Evolutionary conservation across 371 early-diverging fungal species (phyloP).

Genomic region (Rhizopus microsporus): DNA sequence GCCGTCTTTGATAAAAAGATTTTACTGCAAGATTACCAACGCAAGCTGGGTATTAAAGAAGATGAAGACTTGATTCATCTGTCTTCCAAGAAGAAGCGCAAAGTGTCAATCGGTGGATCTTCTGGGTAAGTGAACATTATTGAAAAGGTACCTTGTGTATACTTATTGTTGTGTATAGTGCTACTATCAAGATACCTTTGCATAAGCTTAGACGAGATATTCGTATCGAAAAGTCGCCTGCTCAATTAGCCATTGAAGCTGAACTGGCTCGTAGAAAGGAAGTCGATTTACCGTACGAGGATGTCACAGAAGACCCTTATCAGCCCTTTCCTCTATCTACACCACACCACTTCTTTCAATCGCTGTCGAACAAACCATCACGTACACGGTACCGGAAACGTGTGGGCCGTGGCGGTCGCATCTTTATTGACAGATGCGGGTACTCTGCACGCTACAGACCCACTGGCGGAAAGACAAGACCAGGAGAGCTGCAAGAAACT

Average conservation of each 20-base stretch:
- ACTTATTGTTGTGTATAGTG: conserved; percentile 25
- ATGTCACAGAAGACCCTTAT: conserved; percentile 57
- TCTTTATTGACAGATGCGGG: conserved; percentile 51
- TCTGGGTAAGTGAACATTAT: conserved; percentile 31
- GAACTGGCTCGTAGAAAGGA: conserved; percentile 56
- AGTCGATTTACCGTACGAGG: conserved; percentile 58
- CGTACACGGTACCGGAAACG: conserved; percentile 51
- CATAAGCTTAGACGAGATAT: conserved; percentile 42
- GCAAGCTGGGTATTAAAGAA: conserved; percentile 56
- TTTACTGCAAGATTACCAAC: conserved; percentile 55
- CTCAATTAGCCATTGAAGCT: conserved; percentile 47
- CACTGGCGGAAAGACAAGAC: conserved; percentile 31
- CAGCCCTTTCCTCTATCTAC: conserved; percentile 47
- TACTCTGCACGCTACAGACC: conserved; percentile 33
- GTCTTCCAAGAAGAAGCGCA: conserved; percentile 41
- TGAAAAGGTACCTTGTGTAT: background rate
- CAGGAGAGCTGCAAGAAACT: conserved; percentile 15
- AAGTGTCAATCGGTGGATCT: conserved; percentile 24
- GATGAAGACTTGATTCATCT: conserved; percentile 47
- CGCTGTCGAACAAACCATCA: conserved; percentile 24
- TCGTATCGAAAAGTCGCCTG: conserved; percentile 38
- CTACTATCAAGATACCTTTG: conserved; percentile 61
- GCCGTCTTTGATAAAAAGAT: conserved; percentile 59
- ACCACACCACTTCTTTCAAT: conserved; percentile 38
- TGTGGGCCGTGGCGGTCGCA: conserved; percentile 64